phyloP scores from a whole-genome alignment of 495 filamentous ascomycete species.

The Thermothielavioides terrestris region DNA sequence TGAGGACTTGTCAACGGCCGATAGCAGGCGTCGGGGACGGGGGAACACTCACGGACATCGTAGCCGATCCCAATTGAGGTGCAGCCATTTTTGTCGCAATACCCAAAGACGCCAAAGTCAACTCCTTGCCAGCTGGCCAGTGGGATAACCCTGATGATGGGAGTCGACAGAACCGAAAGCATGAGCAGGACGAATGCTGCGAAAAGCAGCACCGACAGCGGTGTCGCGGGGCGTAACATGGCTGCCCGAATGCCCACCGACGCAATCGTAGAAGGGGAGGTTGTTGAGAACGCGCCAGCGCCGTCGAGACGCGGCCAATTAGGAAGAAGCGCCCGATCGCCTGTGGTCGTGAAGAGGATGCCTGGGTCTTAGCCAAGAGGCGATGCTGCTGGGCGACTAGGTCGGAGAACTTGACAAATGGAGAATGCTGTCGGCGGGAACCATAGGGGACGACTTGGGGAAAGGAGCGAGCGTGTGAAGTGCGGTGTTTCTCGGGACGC shows the following conservation, averaged over 20 bases:
- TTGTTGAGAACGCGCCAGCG: conserved; percentile 19
- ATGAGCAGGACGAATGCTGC: conserved; percentile 77
- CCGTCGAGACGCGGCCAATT: conserved; percentile 26
- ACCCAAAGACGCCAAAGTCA: conserved; percentile 91
- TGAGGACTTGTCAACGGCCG: background rate
- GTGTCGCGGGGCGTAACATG: conserved; percentile 84
- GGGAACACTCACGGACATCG: conserved; percentile 59
- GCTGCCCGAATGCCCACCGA: conserved; percentile 9
- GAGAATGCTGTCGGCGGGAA: background rate
- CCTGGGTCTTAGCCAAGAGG: background rate
- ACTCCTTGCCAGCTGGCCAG: conserved; percentile 67
- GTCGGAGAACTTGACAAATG: background rate
- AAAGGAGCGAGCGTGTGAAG: conserved; percentile 10
- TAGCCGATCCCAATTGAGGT: conserved; percentile 78
- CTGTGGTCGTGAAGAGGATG: background rate
- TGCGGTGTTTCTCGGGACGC: too few species aligned
- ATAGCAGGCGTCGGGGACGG: background rate
- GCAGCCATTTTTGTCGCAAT: conserved; percentile 58
- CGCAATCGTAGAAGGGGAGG: background rate
- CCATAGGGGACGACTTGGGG: conserved; percentile 14
- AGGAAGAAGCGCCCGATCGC: conserved; percentile 9
- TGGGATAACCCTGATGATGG: conserved; percentile 77
- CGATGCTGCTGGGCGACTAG: background rate
- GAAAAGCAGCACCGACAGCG: conserved; percentile 76
- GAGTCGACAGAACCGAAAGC: conserved; percentile 85